Conservation (phyloP, 352 stramenopile species). For the Pythium dissimile region DNA sequence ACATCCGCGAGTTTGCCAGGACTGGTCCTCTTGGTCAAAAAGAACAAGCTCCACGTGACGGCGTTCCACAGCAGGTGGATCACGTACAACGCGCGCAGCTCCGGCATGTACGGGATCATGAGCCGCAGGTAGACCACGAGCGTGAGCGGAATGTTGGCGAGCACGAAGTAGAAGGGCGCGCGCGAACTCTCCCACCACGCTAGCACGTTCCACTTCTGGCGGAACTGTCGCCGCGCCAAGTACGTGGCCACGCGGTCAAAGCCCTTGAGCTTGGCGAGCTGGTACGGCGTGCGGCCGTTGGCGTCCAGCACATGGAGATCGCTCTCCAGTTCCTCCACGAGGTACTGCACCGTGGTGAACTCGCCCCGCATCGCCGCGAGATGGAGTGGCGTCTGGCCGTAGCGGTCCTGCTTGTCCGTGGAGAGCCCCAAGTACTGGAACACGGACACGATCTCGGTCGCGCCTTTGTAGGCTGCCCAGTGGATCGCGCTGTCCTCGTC, state of each 20-base stretch:
- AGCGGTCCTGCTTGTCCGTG: slow-evolving; percentile 58
- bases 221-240: slow-evolving; percentile 37
- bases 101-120: slow-evolving; percentile 55
- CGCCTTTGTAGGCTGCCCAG: slow-evolving; percentile 85
- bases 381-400: slow-evolving; percentile 80
- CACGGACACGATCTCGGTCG: slow-evolving; percentile 75
- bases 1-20: slow-evolving; percentile 48
- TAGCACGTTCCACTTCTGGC: slow-evolving; percentile 57
- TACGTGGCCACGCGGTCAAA: slow-evolving; percentile 55
- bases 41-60: slow-evolving; percentile 66
- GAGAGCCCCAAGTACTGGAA: slow-evolving; percentile 79
- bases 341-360: slow-evolving; percentile 65
- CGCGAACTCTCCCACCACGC: slow-evolving; percentile 58
- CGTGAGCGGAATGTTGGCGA: slow-evolving; percentile 43
- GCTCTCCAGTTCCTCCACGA: slow-evolving; percentile 76
- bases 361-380: slow-evolving; percentile 77
- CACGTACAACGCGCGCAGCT: slow-evolving; percentile 53
- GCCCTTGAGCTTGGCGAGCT: slow-evolving; percentile 59
- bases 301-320: slow-evolving; percentile 44
- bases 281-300: slow-evolving; percentile 51
- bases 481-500: slow-evolving; percentile 79
- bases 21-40: slow-evolving; percentile 48
- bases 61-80: slow-evolving; percentile 58
- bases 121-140: slow-evolving; percentile 43
- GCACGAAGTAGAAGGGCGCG: slow-evolving; percentile 64